phyloP scores from a whole-genome alignment of 352 stramenopile species.

The Phytophthora sojae region DNA sequence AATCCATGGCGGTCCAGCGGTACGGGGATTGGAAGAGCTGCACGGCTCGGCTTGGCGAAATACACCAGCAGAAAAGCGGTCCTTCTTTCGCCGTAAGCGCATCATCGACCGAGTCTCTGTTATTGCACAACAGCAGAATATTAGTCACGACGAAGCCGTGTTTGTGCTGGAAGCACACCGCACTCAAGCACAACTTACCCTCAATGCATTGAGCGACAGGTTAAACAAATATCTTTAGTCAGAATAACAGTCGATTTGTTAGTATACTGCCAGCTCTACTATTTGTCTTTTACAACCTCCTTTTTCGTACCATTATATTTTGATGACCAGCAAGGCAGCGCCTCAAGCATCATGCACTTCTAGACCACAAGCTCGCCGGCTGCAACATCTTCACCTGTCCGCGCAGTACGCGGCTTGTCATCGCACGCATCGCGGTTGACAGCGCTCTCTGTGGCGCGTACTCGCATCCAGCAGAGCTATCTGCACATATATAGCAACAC shows the following conservation, averaged over 20 bases:
- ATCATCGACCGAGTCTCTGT: slow-evolving; percentile 13
- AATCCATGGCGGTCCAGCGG: slow-evolving; percentile 3
- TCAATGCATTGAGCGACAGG: slow-evolving; percentile 18
- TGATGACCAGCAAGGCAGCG: no score
- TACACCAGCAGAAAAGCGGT: slow-evolving; percentile 9
- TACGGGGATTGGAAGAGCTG: slow-evolving; percentile 1
- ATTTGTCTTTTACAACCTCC: background rate
- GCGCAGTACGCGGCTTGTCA: no score
- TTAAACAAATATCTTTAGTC: background rate
- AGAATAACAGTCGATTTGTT: background rate
- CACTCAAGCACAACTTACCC: background rate
- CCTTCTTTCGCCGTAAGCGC: slow-evolving; percentile 7
- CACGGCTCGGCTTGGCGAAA: slow-evolving; percentile 2
- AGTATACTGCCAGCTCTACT: background rate
- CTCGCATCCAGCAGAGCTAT: no score
- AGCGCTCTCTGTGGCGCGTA: no score
- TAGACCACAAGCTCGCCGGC: no score
- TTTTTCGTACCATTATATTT: no score
- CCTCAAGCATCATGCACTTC: no score
- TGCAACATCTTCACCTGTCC: no score
- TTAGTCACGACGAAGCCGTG: slow-evolving; percentile 8
- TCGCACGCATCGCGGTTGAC: no score
- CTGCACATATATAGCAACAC: no score
- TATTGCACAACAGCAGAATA: slow-evolving; percentile 4
- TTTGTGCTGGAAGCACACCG: background rate